Percentiles rank a stretch among this genome's conserved stretches.
phyloP scores from a whole-genome alignment of 2,329 filamentous ascomycete genomes.

The Fusarium cyanostomum region DNA sequence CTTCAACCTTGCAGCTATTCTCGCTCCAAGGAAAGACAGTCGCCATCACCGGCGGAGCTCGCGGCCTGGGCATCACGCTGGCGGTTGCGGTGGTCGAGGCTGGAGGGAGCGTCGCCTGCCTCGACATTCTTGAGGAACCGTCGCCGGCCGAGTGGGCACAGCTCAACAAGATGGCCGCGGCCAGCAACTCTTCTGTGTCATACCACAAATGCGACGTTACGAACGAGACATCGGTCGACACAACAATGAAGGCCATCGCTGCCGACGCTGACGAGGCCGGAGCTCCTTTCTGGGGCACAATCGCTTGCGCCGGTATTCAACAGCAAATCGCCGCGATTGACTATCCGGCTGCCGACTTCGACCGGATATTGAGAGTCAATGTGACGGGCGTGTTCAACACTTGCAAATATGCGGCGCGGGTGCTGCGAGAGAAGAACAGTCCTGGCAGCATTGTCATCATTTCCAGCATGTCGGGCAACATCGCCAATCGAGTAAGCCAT shows the following conservation, averaged over 20 bases:
- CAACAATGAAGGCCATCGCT: conserved; percentile 50
- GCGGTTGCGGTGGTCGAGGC: conserved; percentile 60
- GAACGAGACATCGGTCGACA: conserved; percentile 51
- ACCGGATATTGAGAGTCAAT: conserved; percentile 75
- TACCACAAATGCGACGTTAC: conserved; percentile 60
- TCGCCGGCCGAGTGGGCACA: conserved; percentile 52
- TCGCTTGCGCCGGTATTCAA: conserved; percentile 61
- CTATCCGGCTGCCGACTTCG: conserved; percentile 66
- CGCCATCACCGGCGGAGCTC: conserved; percentile 61
- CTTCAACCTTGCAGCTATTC: conserved; percentile 50
- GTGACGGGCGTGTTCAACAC: conserved; percentile 76
- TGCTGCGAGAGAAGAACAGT: conserved; percentile 55
- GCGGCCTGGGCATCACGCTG: conserved; percentile 61
- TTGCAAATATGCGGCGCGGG: conserved; percentile 73
- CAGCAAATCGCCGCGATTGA: conserved; percentile 58
- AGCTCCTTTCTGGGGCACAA: conserved; percentile 49
- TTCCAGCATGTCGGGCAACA: conserved; percentile 58
- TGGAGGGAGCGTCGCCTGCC: conserved; percentile 58
- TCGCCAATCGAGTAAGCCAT: conserved; percentile 59
- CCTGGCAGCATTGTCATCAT: conserved; percentile 62
- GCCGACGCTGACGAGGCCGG: conserved; percentile 45
- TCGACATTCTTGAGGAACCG: conserved; percentile 55
- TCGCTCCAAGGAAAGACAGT: conserved; percentile 56
- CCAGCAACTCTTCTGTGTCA: conserved; percentile 47
- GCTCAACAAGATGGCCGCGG: conserved; percentile 53